Evolutionary conservation across 176 grass and related monocot genomes (phyloP), one percentile per base, ranked within the genome.

Genomic region (Carex cristatella): DNA sequence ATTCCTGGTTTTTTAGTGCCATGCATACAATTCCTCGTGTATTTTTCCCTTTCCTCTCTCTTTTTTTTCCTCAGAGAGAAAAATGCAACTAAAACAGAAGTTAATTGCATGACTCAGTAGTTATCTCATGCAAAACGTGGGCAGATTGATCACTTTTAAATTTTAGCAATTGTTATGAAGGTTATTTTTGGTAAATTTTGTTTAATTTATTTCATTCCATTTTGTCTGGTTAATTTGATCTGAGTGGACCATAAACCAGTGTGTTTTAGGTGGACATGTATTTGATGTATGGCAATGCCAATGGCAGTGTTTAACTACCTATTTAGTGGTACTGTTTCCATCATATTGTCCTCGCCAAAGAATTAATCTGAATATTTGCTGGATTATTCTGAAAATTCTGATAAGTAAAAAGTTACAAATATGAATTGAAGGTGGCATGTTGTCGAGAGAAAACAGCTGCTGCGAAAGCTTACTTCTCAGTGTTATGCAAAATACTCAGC

Each of bases 391-490:
- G 48, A 51, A 51, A 51, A 10, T 51, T 51, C 10, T 49, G 10
- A 10, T 9, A 51, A 51, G 48, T 51, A 51, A 51, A 51, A 51
- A 10, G 48, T 51, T 51, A 51, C 48, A 51, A 51, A 51, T 51
- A 51, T 51, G 9, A 51, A 51, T 74, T 90, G 30, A 86, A 99
- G 96, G 87, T 99, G 61, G 90, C 80, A 66, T 87, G 74, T 74
- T 91, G 65, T 62, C 89, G 87, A 31, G 90, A 99, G 58, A 99
- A 92, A 69, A 91, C 84, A 1, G 46, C 87, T 44, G 93, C 96
- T 74, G 85, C 87, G 53, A 99, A 95, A 91, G 91, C 96, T 61
- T 99, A 99, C 76, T 53, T 87, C 37, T 74, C 86, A 85, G 88
- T 87, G 19, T 75, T 95, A 65, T 95, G 86, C 85, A 93, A 88